phyloP scores from a whole-genome alignment of 148 eudicot genomes.

The Cornus kousa region DNA sequence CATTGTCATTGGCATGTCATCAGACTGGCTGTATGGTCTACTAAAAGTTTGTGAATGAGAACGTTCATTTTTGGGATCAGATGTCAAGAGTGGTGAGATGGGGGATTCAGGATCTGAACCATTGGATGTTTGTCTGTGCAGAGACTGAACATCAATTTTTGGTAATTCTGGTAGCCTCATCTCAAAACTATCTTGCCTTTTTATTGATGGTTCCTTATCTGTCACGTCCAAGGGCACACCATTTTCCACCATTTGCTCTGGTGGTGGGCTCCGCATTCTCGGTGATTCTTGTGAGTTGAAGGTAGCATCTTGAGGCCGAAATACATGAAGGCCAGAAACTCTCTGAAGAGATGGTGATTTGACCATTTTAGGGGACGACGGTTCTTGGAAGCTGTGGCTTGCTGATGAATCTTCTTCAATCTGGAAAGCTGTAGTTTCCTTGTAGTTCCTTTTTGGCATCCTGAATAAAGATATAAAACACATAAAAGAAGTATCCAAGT shows the following conservation, averaged over 20 bases:
- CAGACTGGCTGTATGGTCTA: slow-evolving; percentile 67
- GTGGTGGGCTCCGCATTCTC: slow-evolving; percentile 63
- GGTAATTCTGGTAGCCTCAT: slow-evolving; percentile 90
- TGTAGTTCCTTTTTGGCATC: slow-evolving; percentile 79
- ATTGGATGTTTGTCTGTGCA: slow-evolving; percentile 48
- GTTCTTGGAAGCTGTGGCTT: slow-evolving; percentile 66
- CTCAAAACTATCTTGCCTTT: slow-evolving; percentile 95
- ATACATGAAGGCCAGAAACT: slow-evolving; percentile 56
- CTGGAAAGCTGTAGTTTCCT: slow-evolving; percentile 62
- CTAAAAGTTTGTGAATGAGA: slow-evolving; percentile 98
- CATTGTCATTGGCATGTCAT: slow-evolving; percentile 37
- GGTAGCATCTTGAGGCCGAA: slow-evolving; percentile 59
- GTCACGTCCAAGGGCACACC: slow-evolving; percentile 49
- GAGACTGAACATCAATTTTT: slow-evolving; percentile 72
- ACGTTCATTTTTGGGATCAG: slow-evolving; percentile 93
- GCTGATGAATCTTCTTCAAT: slow-evolving; percentile 70
- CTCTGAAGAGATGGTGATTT: slow-evolving; percentile 97
- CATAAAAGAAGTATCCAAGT: not conserved
- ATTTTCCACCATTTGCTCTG: slow-evolving; percentile 77
- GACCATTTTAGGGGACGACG: slow-evolving; percentile 90
- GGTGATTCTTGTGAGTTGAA: slow-evolving; percentile 83
- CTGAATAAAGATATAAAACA: slow-evolving; percentile 30
- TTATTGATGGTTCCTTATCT: slow-evolving; percentile 78
- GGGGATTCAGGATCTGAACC: slow-evolving; percentile 94
- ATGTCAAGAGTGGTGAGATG: slow-evolving; percentile 92